Conservation (phyloP, 1,284 basidiomycete genomes). For the Ganoderma sp. region DNA sequence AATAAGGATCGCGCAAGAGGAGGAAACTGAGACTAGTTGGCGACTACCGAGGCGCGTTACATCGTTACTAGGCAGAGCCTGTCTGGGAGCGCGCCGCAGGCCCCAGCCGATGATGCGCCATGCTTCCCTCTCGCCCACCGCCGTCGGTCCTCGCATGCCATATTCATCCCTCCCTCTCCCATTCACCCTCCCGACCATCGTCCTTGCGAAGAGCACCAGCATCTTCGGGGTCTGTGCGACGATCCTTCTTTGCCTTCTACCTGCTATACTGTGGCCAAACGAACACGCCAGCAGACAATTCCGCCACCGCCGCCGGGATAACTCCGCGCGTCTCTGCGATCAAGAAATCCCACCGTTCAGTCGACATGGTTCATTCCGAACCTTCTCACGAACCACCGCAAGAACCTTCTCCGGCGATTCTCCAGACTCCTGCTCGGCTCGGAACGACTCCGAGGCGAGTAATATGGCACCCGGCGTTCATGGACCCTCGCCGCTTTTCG, state of each 20-base stretch:
- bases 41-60: neutral
- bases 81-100: neutral
- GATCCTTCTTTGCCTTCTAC: neutral
- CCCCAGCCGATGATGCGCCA: conserved; percentile 1
- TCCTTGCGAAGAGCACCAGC: neutral
- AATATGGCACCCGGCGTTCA: neutral
- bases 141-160: neutral
- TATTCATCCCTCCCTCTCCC: neutral
- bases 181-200: neutral
- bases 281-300: neutral
- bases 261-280: neutral
- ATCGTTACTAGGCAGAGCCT: neutral
- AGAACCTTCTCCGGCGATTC: neutral
- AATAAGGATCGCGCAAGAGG: neutral
- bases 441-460: too few species aligned
- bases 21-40: neutral
- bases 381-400: neutral
- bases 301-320: neutral
- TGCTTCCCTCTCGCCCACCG: neutral
- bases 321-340: conserved; percentile 3
- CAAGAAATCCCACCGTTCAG: neutral
- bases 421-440: neutral
- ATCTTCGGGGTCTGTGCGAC: neutral
- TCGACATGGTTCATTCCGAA: neutral
- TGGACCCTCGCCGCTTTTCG: neutral